phyloP scores from a whole-genome alignment of 1,284 basidiomycete genomes.

The Sanghuangporus sanghuang region DNA sequence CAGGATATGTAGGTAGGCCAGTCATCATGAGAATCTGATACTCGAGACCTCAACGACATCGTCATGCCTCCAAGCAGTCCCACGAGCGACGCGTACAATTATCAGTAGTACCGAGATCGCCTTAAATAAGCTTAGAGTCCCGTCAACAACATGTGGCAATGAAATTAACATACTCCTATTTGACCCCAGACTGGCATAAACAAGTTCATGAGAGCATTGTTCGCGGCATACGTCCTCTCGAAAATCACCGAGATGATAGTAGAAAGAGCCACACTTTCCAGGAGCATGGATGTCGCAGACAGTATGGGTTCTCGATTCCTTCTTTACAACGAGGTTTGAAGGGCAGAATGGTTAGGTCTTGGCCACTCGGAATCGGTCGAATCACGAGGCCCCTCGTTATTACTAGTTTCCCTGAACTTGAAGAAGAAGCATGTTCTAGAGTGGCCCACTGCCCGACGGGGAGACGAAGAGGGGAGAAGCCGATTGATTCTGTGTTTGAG shows the following conservation, averaged over 20 bases:
- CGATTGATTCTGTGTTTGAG: neutral
- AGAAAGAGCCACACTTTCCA: slow-evolving; percentile 4
- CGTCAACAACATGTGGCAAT: neutral
- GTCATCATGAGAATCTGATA: neutral
- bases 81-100: slow-evolving; percentile 10
- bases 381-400: too few species aligned
- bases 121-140: neutral
- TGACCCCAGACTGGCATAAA: neutral
- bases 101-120: slow-evolving; percentile 4
- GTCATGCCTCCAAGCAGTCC: slow-evolving; percentile 2
- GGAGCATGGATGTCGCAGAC: slow-evolving; percentile 5
- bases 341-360: too few species aligned
- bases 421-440: too few species aligned
- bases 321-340: neutral
- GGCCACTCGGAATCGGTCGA: too few species aligned
- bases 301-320: neutral
- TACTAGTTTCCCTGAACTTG: too few species aligned
- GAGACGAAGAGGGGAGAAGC: neutral
- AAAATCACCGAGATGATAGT: neutral
- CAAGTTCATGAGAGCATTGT: neutral
- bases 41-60: neutral
- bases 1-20: too few species aligned
- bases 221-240: neutral
- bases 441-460: too few species aligned
- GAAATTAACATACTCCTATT: neutral